phyloP scores from a whole-genome alignment of 2,329 filamentous ascomycete genomes.

The Scolecobasidium constrictum region DNA sequence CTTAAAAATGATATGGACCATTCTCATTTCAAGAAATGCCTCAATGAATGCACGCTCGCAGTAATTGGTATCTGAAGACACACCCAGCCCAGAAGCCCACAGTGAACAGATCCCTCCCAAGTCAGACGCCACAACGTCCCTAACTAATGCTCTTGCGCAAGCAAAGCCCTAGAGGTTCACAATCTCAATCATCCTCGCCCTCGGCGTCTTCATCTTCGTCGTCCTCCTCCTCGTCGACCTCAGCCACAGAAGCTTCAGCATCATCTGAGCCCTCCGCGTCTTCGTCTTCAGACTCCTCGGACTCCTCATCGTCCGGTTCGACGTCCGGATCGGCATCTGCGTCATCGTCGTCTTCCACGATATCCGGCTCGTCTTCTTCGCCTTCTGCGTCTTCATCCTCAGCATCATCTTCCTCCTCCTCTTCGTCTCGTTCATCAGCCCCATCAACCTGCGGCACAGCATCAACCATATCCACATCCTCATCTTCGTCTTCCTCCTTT shows the following conservation, averaged over 20 bases:
- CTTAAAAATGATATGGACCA: no score
- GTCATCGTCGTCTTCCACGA: conserved; percentile 12
- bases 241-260: not conserved
- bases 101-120: no score
- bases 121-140: no score
- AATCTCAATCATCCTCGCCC: not conserved
- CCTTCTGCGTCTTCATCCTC: conserved; percentile 17
- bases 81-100: no score
- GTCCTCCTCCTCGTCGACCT: not conserved
- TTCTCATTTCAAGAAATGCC: no score
- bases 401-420: conserved; percentile 19
- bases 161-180: no score
- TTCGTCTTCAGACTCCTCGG: conserved; percentile 14
- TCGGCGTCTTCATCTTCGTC: not conserved
- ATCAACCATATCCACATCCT: conserved; percentile 8
- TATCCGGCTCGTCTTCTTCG: conserved; percentile 11
- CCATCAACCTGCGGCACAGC: not conserved
- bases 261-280: conserved; percentile 18
- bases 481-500: conserved; percentile 13
- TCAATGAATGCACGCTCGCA: no score
- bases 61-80: no score
- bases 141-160: no score
- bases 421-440: conserved; percentile 14
- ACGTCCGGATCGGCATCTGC: conserved; percentile 14
- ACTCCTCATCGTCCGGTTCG: conserved; percentile 20